A percentile compares a stretch with the other conserved stretches of the same genome.
phyloP scores from a whole-genome alignment of 345 rosid species.

The Luvunga scandens region DNA sequence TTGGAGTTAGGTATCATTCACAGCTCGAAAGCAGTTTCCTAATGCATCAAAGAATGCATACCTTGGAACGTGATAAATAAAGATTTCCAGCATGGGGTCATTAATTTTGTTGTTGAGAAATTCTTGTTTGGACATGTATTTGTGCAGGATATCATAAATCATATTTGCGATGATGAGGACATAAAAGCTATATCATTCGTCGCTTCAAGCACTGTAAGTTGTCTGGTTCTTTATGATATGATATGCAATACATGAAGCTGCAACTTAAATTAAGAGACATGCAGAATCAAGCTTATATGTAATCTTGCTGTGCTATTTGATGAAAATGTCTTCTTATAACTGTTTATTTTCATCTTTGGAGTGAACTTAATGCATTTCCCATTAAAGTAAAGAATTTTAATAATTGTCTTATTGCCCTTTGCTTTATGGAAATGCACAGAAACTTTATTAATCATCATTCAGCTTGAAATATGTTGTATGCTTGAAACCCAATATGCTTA shows the following conservation, averaged over 20 bases:
- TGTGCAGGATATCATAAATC: conserved; percentile 44
- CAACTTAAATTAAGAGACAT: neutral
- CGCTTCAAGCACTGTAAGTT: conserved; percentile 41
- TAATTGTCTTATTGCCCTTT: neutral
- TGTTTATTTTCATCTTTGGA: neutral
- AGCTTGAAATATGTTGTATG: neutral
- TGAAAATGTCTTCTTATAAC: neutral
- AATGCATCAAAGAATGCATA: neutral
- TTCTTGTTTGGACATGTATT: neutral
- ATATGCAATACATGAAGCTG: neutral
- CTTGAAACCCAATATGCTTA: neutral
- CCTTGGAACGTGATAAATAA: neutral
- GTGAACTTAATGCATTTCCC: neutral
- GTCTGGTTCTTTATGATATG: neutral
- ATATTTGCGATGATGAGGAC: conserved; percentile 51
- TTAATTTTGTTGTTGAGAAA: conserved; percentile 5
- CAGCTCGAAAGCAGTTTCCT: neutral
- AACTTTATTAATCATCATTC: neutral
- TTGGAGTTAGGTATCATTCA: neutral
- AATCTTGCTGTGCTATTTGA: neutral
- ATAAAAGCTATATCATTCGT: conserved; percentile 44
- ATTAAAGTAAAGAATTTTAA: neutral
- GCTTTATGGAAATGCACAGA: neutral
- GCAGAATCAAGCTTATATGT: neutral
- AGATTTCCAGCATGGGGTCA: neutral